Evolutionary conservation across 306 rosid genomes (phyloP).

Genomic region (barrel medic (Medicago truncatula)): MtrunA17r5.0-ANR NC_053046.1:37065501-37066000

Average conservation of each 20-base stretch:
- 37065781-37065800: too few species aligned
- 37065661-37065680: conserved; percentile 93
- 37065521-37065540: background rate
- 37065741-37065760: background rate
- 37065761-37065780: background rate
- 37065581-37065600: conserved; percentile 69
- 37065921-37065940: background rate
- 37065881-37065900: background rate
- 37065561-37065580: conserved; percentile 90
- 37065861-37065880: conserved; percentile 58
- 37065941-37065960: too few species aligned
- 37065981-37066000: background rate
- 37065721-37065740: conserved; percentile 66
- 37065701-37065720: conserved; percentile 85
- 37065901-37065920: background rate
- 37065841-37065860: conserved; percentile 67
- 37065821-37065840: conserved; percentile 73
- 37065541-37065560: conserved; percentile 77
- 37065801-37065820: conserved; percentile 70
- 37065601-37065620: conserved; percentile 6
- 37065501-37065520: background rate
- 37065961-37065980: too few species aligned
- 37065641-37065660: background rate
- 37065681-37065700: conserved; percentile 93
- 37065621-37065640: background rate